Conservation (phyloP, 768 basidiomycete species). For the Megacollybia marginata region DNA sequence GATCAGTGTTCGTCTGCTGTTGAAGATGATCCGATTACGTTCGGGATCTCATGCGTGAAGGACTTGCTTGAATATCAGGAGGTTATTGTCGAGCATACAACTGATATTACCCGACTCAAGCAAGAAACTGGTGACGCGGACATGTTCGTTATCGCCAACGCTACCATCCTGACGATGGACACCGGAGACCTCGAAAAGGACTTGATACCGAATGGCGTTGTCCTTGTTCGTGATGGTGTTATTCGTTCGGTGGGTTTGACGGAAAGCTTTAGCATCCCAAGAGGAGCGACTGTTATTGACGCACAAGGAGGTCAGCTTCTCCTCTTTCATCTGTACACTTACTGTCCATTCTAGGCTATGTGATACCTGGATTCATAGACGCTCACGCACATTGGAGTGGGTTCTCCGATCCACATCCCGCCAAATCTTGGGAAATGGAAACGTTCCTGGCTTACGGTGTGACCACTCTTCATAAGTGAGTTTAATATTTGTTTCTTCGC, state of each 20-base stretch:
- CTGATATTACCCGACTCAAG: constrained; percentile 54
- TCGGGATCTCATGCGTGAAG: constrained; percentile 59
- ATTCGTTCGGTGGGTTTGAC: constrained; percentile 41
- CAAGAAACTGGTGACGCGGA: constrained; percentile 39
- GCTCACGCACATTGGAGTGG: constrained; percentile 73
- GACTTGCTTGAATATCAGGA: constrained; percentile 49
- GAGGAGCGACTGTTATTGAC: constrained; percentile 41
- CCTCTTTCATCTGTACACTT: neutral
- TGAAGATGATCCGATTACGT: constrained; percentile 39
- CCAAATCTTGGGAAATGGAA: constrained; percentile 68
- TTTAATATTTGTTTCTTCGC: neutral
- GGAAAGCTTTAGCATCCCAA: constrained; percentile 23
- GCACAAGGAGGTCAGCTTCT: constrained; percentile 48
- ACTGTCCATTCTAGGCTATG: constrained; percentile 34
- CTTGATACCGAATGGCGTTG: constrained; percentile 41
- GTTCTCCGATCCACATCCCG: constrained; percentile 42
- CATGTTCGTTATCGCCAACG: constrained; percentile 55
- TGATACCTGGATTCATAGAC: constrained; percentile 70
- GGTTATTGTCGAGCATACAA: constrained; percentile 50
- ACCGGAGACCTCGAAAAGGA: constrained; percentile 42
- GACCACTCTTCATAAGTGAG: constrained; percentile 71
- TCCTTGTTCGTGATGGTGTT: constrained; percentile 50
- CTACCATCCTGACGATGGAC: constrained; percentile 65
- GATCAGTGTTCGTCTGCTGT: constrained; percentile 40
- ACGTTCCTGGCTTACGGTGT: constrained; percentile 73